A percentile compares a stretch with the other conserved stretches of the same genome.
These are phyloP conservation scores for Phytophthora crassamura DNA, from an alignment of 352 stramenopile genomes.

Conservation along the genomic window DNA sequence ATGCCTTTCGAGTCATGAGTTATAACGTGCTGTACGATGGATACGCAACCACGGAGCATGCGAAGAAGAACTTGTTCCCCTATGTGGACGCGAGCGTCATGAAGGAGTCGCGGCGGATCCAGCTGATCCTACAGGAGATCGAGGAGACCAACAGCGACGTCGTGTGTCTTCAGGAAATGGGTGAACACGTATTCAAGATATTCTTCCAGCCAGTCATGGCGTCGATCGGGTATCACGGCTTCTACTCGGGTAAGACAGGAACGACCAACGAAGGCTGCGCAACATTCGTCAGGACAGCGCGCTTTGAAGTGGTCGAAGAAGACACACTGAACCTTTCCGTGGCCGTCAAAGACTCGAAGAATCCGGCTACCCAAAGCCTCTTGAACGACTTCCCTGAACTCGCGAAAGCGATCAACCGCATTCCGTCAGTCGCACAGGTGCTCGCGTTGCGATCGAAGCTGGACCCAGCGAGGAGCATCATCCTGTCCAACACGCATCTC, in stretches of 20 bases:
- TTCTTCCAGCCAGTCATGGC: constrained; percentile 71
- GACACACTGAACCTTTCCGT: constrained; percentile 47
- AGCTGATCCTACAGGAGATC: constrained; percentile 80
- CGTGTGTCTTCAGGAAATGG: constrained; percentile 82
- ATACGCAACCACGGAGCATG: constrained; percentile 66
- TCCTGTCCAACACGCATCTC: constrained; percentile 80
- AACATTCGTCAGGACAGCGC: constrained; percentile 47
- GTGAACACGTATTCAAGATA: constrained; percentile 50
- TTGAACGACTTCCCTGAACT: constrained; percentile 69
- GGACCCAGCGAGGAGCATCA: constrained; percentile 29
- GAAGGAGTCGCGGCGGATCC: constrained; percentile 74
- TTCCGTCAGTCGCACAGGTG: constrained; percentile 75
- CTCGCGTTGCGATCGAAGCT: constrained; percentile 47
- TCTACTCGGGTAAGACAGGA: constrained; percentile 75
- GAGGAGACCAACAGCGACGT: constrained; percentile 66
- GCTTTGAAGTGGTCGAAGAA: constrained; percentile 61
- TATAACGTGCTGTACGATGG: constrained; percentile 86
- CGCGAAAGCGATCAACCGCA: constrained; percentile 49
- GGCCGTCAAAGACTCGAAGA: constrained; percentile 43
- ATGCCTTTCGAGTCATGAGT: constrained; percentile 77
- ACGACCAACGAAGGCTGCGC: constrained; percentile 77
- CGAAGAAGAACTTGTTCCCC: constrained; percentile 66
- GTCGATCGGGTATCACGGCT: constrained; percentile 52
- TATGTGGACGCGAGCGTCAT: constrained; percentile 56
- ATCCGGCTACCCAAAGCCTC: constrained; percentile 42